Evolutionary conservation across 768 basidiomycete species (phyloP).

Genomic region (Collybia sordida): DNA sequence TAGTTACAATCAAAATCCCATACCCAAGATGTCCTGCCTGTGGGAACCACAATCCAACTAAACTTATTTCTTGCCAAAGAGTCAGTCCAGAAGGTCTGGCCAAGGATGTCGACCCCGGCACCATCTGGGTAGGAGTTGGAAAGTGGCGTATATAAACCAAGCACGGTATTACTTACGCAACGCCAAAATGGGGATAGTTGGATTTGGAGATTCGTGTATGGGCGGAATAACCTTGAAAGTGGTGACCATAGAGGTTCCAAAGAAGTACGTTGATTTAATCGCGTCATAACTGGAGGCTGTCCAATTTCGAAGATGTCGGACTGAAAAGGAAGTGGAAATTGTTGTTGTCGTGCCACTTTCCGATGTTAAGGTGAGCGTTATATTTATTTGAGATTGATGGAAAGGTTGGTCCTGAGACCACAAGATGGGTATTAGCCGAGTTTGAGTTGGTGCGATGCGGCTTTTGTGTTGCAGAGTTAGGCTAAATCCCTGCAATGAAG

Average conservation of each 20-base stretch:
- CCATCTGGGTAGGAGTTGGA: constrained; percentile 55
- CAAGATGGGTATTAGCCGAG: constrained; percentile 54
- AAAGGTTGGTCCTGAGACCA: constrained; percentile 43
- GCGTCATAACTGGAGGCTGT: constrained; percentile 27
- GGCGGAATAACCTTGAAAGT: constrained; percentile 63
- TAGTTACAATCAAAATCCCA: constrained; percentile 4
- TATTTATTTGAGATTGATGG: constrained; percentile 22
- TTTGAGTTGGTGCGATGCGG: constrained; percentile 62
- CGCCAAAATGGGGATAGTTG: constrained; percentile 39
- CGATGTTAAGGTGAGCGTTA: constrained; percentile 40
- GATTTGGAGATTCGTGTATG: background rate
- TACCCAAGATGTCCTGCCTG: constrained; percentile 86
- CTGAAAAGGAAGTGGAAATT: constrained; percentile 38
- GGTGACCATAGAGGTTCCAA: constrained; percentile 51
- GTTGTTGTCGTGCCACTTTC: constrained; percentile 14
- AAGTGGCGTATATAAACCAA: background rate
- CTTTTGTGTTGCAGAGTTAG: constrained; percentile 25
- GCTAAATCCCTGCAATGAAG: constrained; percentile 21
- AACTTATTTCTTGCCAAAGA: constrained; percentile 56
- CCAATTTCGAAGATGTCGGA: constrained; percentile 48
- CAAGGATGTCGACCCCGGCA: constrained; percentile 76
- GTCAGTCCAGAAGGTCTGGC: constrained; percentile 56
- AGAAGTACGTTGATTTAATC: constrained; percentile 62
- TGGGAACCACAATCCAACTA: constrained; percentile 80
- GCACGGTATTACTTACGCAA: constrained; percentile 49